Percentiles rank a stretch among this genome's conserved stretches.
phyloP scores from a whole-genome alignment of 2,329 filamentous ascomycete genomes.

The Aureobasidium sp. region DNA sequence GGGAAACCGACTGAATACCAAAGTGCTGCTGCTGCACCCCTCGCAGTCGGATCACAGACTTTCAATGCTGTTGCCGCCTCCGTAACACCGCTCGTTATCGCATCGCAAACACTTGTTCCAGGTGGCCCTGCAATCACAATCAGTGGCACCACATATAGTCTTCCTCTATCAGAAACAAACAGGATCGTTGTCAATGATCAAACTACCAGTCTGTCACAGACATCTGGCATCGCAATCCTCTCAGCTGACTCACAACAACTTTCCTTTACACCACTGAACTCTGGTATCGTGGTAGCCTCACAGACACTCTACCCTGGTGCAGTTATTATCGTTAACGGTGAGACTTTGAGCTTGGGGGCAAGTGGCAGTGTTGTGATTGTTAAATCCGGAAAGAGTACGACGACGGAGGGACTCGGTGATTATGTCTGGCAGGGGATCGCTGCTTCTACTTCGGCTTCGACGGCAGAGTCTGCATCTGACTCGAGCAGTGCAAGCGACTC shows the following conservation, averaged over 20 bases:
- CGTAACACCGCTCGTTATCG: not conserved
- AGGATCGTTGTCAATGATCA: not conserved
- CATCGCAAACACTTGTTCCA: not conserved
- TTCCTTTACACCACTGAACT: not conserved
- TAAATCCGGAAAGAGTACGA: not conserved
- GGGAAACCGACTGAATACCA: not conserved
- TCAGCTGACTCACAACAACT: not conserved
- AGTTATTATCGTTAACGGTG: conserved; percentile 22
- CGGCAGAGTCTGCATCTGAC: not conserved
- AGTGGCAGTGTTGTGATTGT: not conserved
- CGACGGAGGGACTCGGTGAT: not conserved
- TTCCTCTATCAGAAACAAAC: not conserved
- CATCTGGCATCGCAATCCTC: not conserved
- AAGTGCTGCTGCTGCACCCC: not conserved
- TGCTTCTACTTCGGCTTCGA: not conserved
- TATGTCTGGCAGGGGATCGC: not conserved
- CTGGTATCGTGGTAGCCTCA: not conserved
- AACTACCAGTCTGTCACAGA: not conserved
- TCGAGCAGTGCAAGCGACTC: not conserved
- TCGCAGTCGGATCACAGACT: not conserved
- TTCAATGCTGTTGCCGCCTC: not conserved
- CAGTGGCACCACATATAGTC: not conserved
- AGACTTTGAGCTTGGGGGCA: not conserved
- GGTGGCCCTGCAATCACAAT: not conserved
- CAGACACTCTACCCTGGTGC: conserved; percentile 13